phyloP scores from a whole-genome alignment of 768 basidiomycete genomes.

The Boletus subcaerulescens region DNA sequence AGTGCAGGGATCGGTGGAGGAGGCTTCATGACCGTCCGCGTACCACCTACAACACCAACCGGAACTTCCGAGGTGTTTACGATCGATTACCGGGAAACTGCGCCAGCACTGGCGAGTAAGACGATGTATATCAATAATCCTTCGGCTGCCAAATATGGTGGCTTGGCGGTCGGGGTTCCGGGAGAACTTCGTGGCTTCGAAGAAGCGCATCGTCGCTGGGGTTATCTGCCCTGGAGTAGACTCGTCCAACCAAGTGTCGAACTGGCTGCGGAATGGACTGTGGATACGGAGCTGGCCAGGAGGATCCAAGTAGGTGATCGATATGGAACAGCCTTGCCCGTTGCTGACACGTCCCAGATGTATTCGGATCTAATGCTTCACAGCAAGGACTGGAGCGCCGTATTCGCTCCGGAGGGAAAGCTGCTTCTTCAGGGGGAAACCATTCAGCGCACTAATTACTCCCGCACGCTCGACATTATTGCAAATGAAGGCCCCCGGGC shows the following conservation, averaged over 20 bases:
- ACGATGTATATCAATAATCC: constrained; percentile 73
- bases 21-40: constrained; percentile 80
- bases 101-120: constrained; percentile 65
- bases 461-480: constrained; percentile 70
- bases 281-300: constrained; percentile 71
- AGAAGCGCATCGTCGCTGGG: constrained; percentile 82
- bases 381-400: constrained; percentile 70
- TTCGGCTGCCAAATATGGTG: constrained; percentile 60
- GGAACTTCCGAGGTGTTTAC: constrained; percentile 58
- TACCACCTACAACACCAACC: constrained; percentile 50
- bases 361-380: constrained; percentile 56
- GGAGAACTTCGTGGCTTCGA: constrained; percentile 87
- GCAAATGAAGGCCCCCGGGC: constrained; percentile 74
- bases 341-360: constrained; percentile 30
- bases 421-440: constrained; percentile 73
- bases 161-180: constrained; percentile 85
- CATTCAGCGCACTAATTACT: constrained; percentile 71
- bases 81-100: constrained; percentile 88
- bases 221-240: constrained; percentile 70
- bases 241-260: constrained; percentile 73
- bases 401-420: constrained; percentile 77
- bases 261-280: constrained; percentile 77
- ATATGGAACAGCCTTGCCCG: not conserved
- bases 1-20: constrained; percentile 87
- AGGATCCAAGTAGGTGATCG: constrained; percentile 58